phyloP scores from a whole-genome alignment of 768 basidiomycete species.

The Tremella fuciformis region DNA sequence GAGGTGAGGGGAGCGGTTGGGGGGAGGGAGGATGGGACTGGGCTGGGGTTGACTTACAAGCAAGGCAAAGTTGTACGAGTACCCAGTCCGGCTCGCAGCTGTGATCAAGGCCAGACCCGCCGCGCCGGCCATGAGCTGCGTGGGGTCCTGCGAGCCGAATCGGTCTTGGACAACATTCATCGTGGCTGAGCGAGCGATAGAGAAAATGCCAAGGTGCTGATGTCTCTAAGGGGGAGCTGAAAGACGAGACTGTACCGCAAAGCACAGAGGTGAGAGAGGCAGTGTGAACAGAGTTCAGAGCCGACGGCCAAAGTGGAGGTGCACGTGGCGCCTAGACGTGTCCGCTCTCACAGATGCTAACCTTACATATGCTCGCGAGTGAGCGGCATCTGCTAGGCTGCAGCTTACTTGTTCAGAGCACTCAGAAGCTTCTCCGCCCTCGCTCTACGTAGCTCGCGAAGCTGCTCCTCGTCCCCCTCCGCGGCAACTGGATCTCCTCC shows the following conservation, averaged over 20 bases:
- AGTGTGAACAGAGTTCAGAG: too few species aligned
- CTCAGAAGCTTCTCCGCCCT: slow-evolving; percentile 23
- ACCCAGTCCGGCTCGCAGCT: slow-evolving; percentile 19
- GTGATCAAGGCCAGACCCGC: slow-evolving; percentile 32
- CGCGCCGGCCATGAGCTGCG: slow-evolving; percentile 29
- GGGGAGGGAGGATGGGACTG: background rate
- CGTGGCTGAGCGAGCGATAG: too few species aligned
- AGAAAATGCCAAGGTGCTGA: too few species aligned
- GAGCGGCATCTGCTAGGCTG: too few species aligned
- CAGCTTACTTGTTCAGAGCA: background rate
- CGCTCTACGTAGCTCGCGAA: slow-evolving; percentile 15
- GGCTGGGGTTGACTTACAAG: slow-evolving; percentile 25
- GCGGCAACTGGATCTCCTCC: background rate
- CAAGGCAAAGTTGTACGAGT: slow-evolving; percentile 39
- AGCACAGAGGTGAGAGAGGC: too few species aligned
- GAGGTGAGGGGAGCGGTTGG: too few species aligned
- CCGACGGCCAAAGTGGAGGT: too few species aligned
- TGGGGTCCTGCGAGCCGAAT: slow-evolving; percentile 30
- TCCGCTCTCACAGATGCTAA: too few species aligned
- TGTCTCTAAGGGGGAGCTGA: too few species aligned
- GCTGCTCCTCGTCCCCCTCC: slow-evolving; percentile 10
- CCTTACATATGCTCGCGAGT: too few species aligned
- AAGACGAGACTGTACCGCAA: too few species aligned
- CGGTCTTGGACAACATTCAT: slow-evolving; percentile 17
- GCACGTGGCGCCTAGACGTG: too few species aligned